These are phyloP conservation scores for Nitzschia sp. DNA, from an alignment of 108 stramenopile genomes.

Conservation along the genomic window DNA sequence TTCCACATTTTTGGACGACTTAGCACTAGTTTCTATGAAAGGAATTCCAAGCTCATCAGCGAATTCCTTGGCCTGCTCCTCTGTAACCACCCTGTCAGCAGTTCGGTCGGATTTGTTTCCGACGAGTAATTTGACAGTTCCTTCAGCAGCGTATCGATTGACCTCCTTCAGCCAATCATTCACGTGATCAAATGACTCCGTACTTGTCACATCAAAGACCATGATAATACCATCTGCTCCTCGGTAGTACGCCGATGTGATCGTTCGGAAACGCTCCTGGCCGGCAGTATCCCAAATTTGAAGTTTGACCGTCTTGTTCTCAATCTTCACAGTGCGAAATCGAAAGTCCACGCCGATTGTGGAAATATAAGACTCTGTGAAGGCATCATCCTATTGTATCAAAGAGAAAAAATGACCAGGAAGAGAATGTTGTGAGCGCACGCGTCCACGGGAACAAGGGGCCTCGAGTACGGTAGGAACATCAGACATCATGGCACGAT, in stretches of 20 bases:
- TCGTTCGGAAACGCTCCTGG: conserved; percentile 98
- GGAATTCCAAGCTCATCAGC: conserved; percentile 96
- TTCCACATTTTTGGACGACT: conserved; percentile 95
- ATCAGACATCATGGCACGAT: neutral
- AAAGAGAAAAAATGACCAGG: neutral
- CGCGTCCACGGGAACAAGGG: neutral
- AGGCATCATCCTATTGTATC: conserved; percentile 88
- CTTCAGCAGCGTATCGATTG: conserved; percentile 96
- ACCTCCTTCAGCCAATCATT: conserved; percentile 99
- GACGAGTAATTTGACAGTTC: conserved; percentile 93
- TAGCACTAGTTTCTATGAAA: conserved; percentile 97
- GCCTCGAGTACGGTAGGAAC: too few relatives aligned
- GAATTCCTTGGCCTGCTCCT: conserved; percentile 92
- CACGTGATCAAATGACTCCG: conserved; percentile 97
- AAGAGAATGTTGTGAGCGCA: neutral
- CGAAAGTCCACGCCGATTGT: conserved; percentile 99
- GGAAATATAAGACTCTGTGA: conserved; percentile 98
- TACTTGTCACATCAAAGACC: conserved; percentile 97
- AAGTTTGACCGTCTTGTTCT: conserved; percentile 95
- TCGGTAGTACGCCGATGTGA: conserved; percentile 96
- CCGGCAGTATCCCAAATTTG: conserved; percentile 99
- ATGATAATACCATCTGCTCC: conserved; percentile 97
- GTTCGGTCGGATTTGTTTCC: conserved; percentile 95
- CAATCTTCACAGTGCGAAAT: conserved; percentile 96
- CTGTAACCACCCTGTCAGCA: conserved; percentile 87